A percentile compares a stretch with the other conserved stretches of the same genome.
These are phyloP conservation scores for Prunus mira DNA, from an alignment of 306 rosid genomes.

Conservation along the genomic window DNA sequence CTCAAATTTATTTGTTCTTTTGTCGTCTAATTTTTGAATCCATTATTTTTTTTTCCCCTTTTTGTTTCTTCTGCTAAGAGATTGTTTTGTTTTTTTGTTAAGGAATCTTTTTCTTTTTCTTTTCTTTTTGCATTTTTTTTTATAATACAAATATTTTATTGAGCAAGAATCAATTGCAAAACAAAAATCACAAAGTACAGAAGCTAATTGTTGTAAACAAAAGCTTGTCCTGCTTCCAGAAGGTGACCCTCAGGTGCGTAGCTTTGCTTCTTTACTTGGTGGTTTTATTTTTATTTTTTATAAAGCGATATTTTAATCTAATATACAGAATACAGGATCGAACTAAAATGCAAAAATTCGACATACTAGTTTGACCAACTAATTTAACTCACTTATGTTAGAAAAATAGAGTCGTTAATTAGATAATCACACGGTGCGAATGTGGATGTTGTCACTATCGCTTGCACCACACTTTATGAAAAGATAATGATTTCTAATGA, in stretches of 20 bases:
- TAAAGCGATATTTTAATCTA: no score
- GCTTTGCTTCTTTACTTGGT: no score
- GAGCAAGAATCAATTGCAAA: neutral
- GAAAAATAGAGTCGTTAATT: no score
- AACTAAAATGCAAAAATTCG: no score
- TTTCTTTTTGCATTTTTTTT: neutral
- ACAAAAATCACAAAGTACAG: neutral
- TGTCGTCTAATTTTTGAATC: neutral
- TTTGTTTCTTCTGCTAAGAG: neutral
- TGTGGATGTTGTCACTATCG: neutral
- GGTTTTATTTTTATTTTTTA: no score
- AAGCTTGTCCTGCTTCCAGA: neutral
- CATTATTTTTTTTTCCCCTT: neutral
- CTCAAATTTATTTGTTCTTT: neutral
- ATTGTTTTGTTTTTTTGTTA: neutral
- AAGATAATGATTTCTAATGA: constrained; percentile 7
- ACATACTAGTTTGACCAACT: no score
- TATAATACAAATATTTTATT: no score
- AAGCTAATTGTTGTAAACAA: neutral
- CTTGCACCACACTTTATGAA: neutral
- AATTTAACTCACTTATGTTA: no score
- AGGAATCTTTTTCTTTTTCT: neutral
- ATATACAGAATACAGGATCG: no score
- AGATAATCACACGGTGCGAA: neutral
- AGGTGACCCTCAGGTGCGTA: neutral